These are phyloP conservation scores for Fusarium zealandicum DNA, from an alignment of 2,329 filamentous ascomycete species.

Conservation along the genomic window DNA sequence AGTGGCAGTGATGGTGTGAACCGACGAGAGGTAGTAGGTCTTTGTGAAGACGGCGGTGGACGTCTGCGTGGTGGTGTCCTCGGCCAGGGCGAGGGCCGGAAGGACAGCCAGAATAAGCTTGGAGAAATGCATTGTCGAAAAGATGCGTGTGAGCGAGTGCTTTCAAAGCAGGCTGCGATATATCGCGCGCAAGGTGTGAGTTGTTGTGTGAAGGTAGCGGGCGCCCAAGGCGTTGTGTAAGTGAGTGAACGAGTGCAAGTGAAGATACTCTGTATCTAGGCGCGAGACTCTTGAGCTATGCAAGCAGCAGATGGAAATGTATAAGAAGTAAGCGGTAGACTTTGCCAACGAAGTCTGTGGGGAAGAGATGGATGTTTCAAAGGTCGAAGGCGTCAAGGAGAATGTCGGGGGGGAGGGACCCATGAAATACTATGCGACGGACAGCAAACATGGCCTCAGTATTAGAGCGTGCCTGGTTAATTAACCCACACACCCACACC, in stretches of 20 bases:
- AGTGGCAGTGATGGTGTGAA: conserved; percentile 50
- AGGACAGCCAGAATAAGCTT: conserved; percentile 58
- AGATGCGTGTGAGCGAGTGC: conserved; percentile 35
- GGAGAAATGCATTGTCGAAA: conserved; percentile 49
- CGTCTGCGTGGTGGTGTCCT: conserved; percentile 54
- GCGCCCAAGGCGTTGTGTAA: conserved; percentile 25
- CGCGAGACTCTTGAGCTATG: conserved; percentile 24
- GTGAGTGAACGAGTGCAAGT: conserved; percentile 24
- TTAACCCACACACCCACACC: conserved; percentile 2
- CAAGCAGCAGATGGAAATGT: conserved; percentile 34
- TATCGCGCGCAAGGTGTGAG: conserved; percentile 17
- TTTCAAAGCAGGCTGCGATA: conserved; percentile 32
- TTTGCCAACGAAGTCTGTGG: conserved; percentile 64
- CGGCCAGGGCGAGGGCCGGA: conserved; percentile 61
- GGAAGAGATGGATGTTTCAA: conserved; percentile 36
- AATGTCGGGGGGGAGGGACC: conserved; percentile 23
- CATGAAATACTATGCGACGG: conserved; percentile 38
- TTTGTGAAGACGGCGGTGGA: conserved; percentile 60
- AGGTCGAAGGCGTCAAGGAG: conserved; percentile 33
- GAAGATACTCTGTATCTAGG: conserved; percentile 43
- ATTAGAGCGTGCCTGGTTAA: neutral
- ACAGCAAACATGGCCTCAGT: conserved; percentile 19
- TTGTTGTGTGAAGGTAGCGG: conserved; percentile 13
- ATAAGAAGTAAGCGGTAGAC: conserved; percentile 47
- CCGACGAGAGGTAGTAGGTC: conserved; percentile 59